A percentile compares a stretch with the other conserved stretches of the same genome.
Conservation (phyloP, 2,329 filamentous ascomycete genomes). For the Orbilia ellipsospora region DNA sequence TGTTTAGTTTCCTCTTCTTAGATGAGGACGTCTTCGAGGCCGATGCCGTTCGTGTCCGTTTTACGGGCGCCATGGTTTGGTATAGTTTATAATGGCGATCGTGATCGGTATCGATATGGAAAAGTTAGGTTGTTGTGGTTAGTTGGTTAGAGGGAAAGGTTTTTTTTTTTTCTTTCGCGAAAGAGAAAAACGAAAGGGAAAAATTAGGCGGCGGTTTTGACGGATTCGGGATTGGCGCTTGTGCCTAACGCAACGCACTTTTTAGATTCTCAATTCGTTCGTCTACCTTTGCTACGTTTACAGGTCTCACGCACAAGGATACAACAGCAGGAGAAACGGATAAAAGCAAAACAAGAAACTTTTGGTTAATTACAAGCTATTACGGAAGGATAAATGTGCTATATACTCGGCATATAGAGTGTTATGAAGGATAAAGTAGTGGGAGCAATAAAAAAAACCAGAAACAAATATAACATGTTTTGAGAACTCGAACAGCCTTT, state of each 20-base stretch:
- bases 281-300: too few relatives aligned
- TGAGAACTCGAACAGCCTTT: too few relatives aligned
- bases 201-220: constrained; percentile 9
- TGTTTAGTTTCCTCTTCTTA: constrained; percentile 29
- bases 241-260: constrained; percentile 23
- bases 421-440: background rate
- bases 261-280: background rate
- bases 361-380: background rate
- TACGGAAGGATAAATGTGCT: too few relatives aligned
- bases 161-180: constrained; percentile 16
- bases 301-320: too few relatives aligned
- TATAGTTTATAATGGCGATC: background rate
- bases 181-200: constrained; percentile 1
- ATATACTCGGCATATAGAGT: too few relatives aligned
- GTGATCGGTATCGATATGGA: background rate
- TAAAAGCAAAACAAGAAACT: background rate
- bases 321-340: too few relatives aligned
- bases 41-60: constrained; percentile 35
- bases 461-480: too few relatives aligned
- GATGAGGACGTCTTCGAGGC: constrained; percentile 23
- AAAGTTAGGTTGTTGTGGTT: background rate
- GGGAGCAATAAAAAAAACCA: background rate
- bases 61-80: constrained; percentile 47
- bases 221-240: background rate
- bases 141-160: constrained; percentile 2